A percentile compares a stretch with the other conserved stretches of the same genome.
Conservation (phyloP, 2,329 filamentous ascomycete genomes). For the Fusarium scirpi region DNA sequence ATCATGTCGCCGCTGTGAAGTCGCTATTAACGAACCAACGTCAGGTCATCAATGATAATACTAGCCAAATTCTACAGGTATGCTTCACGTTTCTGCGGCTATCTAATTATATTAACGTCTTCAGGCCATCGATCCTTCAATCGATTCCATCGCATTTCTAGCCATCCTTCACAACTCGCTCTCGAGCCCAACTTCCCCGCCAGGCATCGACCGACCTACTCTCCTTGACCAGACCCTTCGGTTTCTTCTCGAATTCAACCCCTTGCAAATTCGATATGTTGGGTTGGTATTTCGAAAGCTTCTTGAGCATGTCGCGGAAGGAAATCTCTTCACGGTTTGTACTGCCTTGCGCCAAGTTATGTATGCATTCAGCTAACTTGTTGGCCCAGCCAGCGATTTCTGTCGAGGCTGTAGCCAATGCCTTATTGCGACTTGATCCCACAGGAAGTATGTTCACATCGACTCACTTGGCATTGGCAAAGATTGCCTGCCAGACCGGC, state of each 20-base stretch:
- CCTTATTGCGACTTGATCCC: constrained; percentile 75
- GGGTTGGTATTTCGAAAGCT: constrained; percentile 58
- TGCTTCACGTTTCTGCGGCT: not conserved
- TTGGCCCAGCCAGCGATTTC: constrained; percentile 58
- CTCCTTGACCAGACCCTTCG: constrained; percentile 57
- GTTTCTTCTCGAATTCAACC: constrained; percentile 64
- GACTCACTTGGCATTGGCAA: constrained; percentile 69
- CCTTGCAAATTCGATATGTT: constrained; percentile 65
- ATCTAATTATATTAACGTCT: constrained; percentile 28
- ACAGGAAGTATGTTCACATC: constrained; percentile 74
- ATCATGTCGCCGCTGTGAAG: constrained; percentile 55
- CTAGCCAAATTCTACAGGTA: constrained; percentile 58
- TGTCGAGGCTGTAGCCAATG: constrained; percentile 60
- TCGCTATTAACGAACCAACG: constrained; percentile 53
- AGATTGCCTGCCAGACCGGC: constrained; percentile 68
- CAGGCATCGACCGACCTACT: constrained; percentile 48
- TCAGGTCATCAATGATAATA: constrained; percentile 50
- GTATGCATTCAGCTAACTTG: constrained; percentile 26
- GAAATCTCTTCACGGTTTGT: constrained; percentile 58
- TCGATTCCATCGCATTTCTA: constrained; percentile 65
- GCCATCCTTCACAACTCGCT: constrained; percentile 59
- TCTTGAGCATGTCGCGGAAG: constrained; percentile 56
- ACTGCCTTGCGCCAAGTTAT: not conserved
- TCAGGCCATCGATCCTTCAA: constrained; percentile 60
- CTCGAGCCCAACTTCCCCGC: constrained; percentile 40